phyloP scores from a whole-genome alignment of 768 basidiomycete genomes.

The Lentinula aciculospora region DNA sequence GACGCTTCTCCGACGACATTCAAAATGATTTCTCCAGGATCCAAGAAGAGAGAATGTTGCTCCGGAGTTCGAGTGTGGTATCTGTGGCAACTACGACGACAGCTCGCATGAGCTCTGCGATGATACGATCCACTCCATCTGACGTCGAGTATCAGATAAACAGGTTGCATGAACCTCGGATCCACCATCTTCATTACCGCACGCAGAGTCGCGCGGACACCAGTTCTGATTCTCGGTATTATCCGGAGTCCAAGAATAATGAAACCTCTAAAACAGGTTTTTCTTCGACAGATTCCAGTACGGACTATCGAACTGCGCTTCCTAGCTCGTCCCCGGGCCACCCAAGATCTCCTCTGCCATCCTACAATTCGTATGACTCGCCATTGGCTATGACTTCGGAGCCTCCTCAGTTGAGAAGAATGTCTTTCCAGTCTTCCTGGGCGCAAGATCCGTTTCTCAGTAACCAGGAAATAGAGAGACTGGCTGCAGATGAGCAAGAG shows the following conservation, averaged over 20 bases:
- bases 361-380: not conserved
- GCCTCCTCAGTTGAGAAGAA: not conserved
- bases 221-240: not conserved
- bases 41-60: not conserved
- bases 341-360: not conserved
- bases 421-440: not conserved
- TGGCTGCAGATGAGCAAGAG: conserved; percentile 4
- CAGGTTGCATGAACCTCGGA: not conserved
- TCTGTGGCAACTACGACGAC: not conserved
- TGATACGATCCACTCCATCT: not conserved
- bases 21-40: not conserved
- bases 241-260: not conserved
- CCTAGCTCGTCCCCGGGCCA: not conserved
- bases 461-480: not conserved
- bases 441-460: not conserved
- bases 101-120: not conserved
- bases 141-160: not conserved
- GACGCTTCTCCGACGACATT: not conserved
- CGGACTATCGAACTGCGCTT: not conserved
- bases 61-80: not conserved
- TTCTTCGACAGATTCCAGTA: not conserved
- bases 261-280: not conserved
- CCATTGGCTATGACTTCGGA: not conserved
- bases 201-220: not conserved
- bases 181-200: not conserved